Conservation (phyloP, 768 basidiomycete species). For the Clavaria fumosa region DNA sequence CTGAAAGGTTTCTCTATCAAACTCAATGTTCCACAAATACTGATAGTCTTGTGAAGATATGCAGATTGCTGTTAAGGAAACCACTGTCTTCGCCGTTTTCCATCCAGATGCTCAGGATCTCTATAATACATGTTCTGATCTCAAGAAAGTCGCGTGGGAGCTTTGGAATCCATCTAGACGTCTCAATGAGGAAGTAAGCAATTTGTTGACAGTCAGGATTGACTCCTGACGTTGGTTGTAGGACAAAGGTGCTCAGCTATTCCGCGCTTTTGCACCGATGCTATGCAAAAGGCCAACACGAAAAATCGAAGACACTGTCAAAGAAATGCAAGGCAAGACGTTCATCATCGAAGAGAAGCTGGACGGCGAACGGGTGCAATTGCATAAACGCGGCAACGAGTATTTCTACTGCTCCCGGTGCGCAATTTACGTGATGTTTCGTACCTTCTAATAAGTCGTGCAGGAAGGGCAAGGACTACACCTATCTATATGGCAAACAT, state of each 20-base stretch:
- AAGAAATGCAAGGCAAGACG: constrained; percentile 59
- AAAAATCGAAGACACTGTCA: constrained; percentile 71
- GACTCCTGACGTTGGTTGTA: constrained; percentile 15
- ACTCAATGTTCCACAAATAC: constrained; percentile 1
- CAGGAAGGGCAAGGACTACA: constrained; percentile 86
- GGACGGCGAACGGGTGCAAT: constrained; percentile 91
- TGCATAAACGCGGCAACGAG: constrained; percentile 84
- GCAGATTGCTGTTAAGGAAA: constrained; percentile 86
- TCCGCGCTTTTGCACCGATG: constrained; percentile 87
- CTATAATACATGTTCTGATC: constrained; percentile 92
- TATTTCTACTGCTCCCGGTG: constrained; percentile 90
- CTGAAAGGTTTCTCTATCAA: constrained; percentile 52
- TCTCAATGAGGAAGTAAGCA: constrained; percentile 41
- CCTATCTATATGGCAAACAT: constrained; percentile 81
- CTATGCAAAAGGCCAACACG: constrained; percentile 79
- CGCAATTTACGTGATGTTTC: constrained; percentile 8
- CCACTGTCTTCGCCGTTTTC: constrained; percentile 78
- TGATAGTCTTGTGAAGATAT: constrained; percentile 41
- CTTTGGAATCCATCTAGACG: constrained; percentile 63
- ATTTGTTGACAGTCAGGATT: too few species aligned
- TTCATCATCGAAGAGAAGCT: constrained; percentile 96
- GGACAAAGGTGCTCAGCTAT: constrained; percentile 76
- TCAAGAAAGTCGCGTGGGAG: constrained; percentile 86
- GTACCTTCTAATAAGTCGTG: not conserved
- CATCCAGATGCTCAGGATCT: constrained; percentile 90